Evolutionary conservation across 2,329 filamentous ascomycete genomes (phyloP).

Genomic region (Alternaria brassicicola): DNA sequence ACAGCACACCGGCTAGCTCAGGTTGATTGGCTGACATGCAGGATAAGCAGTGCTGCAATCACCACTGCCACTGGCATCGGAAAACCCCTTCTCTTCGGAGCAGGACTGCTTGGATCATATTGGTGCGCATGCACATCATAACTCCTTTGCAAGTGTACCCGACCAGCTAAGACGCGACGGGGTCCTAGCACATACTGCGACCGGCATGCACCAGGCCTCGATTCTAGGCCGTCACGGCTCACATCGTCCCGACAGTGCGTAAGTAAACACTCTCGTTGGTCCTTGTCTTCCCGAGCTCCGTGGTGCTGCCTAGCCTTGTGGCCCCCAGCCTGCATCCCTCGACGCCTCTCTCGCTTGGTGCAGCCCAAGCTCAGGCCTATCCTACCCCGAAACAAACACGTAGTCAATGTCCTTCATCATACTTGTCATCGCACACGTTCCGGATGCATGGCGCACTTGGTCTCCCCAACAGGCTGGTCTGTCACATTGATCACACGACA

Average conservation of each 20-base stretch:
- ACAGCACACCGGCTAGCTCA: slow-evolving; percentile 34
- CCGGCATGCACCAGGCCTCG: slow-evolving; percentile 55
- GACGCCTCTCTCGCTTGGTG: slow-evolving; percentile 46
- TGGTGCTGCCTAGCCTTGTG: slow-evolving; percentile 47
- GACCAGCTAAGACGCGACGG: slow-evolving; percentile 60
- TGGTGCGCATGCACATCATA: slow-evolving; percentile 54
- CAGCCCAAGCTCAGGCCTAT: slow-evolving; percentile 46
- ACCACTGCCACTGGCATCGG: slow-evolving; percentile 50
- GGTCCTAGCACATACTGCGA: slow-evolving; percentile 54
- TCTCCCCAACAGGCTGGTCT: slow-evolving; percentile 48
- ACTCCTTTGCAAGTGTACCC: slow-evolving; percentile 52
- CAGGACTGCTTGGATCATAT: slow-evolving; percentile 55
- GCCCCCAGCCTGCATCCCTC: slow-evolving; percentile 44
- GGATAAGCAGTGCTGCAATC: slow-evolving; percentile 53
- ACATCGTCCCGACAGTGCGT: slow-evolving; percentile 62
- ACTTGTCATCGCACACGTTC: slow-evolving; percentile 47
- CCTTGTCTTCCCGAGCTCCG: slow-evolving; percentile 38
- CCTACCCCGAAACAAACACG: slow-evolving; percentile 51
- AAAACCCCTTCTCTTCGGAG: slow-evolving; percentile 53
- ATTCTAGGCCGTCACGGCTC: slow-evolving; percentile 58
- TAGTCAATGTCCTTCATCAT: slow-evolving; percentile 46
- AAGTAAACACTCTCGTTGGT: slow-evolving; percentile 56
- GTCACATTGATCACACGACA: slow-evolving; percentile 55
- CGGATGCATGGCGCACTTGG: slow-evolving; percentile 47
- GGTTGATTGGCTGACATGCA: slow-evolving; percentile 51